phyloP scores from a whole-genome alignment of 2,329 filamentous ascomycete genomes.

The Aureobasidium melanogenum region DNA sequence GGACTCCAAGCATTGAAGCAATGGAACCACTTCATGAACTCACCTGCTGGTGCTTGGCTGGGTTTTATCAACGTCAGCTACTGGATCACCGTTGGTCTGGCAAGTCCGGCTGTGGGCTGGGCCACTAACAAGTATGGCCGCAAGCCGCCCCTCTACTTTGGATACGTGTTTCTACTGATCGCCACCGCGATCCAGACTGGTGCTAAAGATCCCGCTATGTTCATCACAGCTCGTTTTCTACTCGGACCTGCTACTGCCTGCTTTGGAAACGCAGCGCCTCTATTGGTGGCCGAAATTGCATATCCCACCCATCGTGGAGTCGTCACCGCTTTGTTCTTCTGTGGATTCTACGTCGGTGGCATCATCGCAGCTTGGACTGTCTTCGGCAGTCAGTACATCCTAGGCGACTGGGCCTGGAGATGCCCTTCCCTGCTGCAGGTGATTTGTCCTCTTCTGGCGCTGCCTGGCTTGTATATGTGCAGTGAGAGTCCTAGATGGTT shows the following conservation, averaged over 20 bases:
- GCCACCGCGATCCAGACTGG: slow-evolving; percentile 19
- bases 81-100: no score
- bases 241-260: slow-evolving; percentile 28
- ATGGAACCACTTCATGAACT: slow-evolving; percentile 35
- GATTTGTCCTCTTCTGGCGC: no score
- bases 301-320: slow-evolving; percentile 33
- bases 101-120: slow-evolving; percentile 21
- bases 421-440: no score
- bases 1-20: slow-evolving; percentile 34
- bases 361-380: no score
- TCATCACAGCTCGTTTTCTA: slow-evolving; percentile 30
- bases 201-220: slow-evolving; percentile 21
- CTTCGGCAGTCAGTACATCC: no score
- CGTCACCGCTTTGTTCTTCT: slow-evolving; percentile 27
- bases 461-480: no score
- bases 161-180: slow-evolving; percentile 22
- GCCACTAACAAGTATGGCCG: slow-evolving; percentile 30
- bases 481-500: slow-evolving; percentile 40
- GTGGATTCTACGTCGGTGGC: background rate
- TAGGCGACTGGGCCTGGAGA: no score
- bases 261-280: slow-evolving; percentile 25
- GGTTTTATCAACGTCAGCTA: slow-evolving; percentile 28
- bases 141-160: slow-evolving; percentile 24
- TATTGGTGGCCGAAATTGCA: slow-evolving; percentile 38
- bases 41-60: slow-evolving; percentile 28